Evolutionary conservation across 331 rosid genomes (phyloP), one percentile per base, ranked within the genome.

Genomic region (Telfairia occidentalis): DNA sequence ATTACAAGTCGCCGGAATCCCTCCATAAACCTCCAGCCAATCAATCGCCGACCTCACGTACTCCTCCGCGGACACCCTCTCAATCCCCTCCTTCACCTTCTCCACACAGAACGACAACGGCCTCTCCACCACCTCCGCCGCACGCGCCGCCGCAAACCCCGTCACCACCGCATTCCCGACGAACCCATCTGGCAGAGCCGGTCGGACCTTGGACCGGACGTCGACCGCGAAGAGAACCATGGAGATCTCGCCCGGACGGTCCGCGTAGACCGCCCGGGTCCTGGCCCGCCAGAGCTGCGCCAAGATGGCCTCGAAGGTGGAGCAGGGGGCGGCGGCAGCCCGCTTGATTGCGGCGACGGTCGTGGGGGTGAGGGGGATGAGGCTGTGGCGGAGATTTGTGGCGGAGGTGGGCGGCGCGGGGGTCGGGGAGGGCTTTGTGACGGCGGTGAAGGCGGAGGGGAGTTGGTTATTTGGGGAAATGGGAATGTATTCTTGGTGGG

Each of bases 151-250:
- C 4, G 90, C 85, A 73, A 76, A 88, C 2, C 85, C 92, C 0
- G 90, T 89, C 0, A 88, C 85, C 81, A 88, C 77, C 4, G 92
- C 92, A 30, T 88, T 88, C 0, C 92, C 92, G 3, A 88, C 86
- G 35, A 88, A 88, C 1, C 85, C 84, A 1, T 67, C 29, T 4
- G 75, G 81, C 12, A 77, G 82, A 46, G 74, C 76, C 2, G 92
- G 87, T n/a, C 75, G 59, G 11, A 86, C 18, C 77, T 63, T 76
- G 82, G 81, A 84, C 55, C 90, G 78, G 2, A 63, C 78, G 53
- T 88, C 87, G 0, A 84, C 83, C 0, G 90, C 90, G 29, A 88
- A 84, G 28, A 86, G 16, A 81, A 84, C 82, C 6, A 88, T 81
- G 0, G 87, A 83, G 34, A 60, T 53, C 7, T 37, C 82, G 7